Base-by-base conservation (phyloP, 441 rosid genomes). In the Monsonia emarginata region DNA sequence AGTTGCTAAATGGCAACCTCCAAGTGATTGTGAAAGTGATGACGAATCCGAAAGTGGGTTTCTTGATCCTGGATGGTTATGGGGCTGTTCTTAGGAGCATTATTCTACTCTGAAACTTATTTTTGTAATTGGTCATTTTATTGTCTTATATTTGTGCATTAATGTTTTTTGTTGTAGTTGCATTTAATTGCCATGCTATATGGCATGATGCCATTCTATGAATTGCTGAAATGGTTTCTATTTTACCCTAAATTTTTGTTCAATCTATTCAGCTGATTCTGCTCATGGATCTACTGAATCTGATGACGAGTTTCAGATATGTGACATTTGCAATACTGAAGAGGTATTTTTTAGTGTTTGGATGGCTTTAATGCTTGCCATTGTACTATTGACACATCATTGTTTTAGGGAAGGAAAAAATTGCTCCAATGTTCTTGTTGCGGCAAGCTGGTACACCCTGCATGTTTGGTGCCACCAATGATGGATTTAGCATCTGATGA, bases 251-350 rank as follows among this genome's bases (percentile, higher is more conserved):
- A 67, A 65, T 36, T 50, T 38, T 26, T 69, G 32, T 71, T 48
- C 78, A 46, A 74, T 73, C 56, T 65, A 75, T 80, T 86, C 88
- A 94, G 99, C 86, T 78, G 97, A 86, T 60, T 89, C 99, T 79
- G 88, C 72, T 13, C 84, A 77, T 32, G 96, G 87, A 63, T 89
- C 97, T 70, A 72, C 84, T 59, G 98, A 89, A 81, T 95, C 99
- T 57, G 96, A 91, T 83, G 97, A 95, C 30, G 99, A 95, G 84
- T 95, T 91, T 86, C 99, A 91, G 83, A 91, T 95, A 62, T 95
- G 99, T 74, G 93, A 83, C 74, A 84, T 95, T 64, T 95, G 97
- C 85, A 95, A 80, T 70, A 69, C 74, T 69, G 99, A 95, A 83
- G 96, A 84, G 96, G 97, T 94, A 86, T 75, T 50, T n/a, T 42